Base-by-base conservation (phyloP, 345 rosid species). In the Firmiana major region DNA sequence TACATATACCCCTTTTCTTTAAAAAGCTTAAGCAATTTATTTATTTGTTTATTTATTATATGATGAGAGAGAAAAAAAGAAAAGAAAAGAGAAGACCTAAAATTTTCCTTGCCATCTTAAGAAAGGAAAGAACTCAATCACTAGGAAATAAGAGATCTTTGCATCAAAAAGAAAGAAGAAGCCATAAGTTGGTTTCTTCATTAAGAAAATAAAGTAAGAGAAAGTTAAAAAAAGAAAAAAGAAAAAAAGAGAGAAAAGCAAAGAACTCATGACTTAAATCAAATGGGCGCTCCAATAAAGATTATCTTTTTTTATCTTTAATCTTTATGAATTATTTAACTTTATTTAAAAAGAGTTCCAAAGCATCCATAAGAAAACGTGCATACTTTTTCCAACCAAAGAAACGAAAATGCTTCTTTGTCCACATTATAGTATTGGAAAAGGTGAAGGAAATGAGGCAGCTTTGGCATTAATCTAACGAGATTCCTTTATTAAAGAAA, bases 341-440 rank as follows among this genome's bases (percentile, higher is more conserved):
- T 12, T 21, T 57, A 60, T 79, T 79, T 34, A 86, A 87, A 80
- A 88, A 77, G 82, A 79, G 84, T 83, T 87, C 43, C 26, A 87
- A 89, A 88, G 91, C 91, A 82, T 69, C 87, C 54, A 64, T 83
- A 87, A 88, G 81, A 79, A 83, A 88, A 90, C 86, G 90, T 76
- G 80, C 80, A 70, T 36, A 40, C 70, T 78, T 90, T 84, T 76
- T 81, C 78, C 51, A 76, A 78, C 75, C 22, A 84, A 58, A 79
- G 81, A 74, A 81, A 81, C 11, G 80, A 84, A 88, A 88, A 81
- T 78, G 82, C 85, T 78, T 77, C 79, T 83, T 82, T 88, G 81
- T 84, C 85, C 67, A 60, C 78, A 82, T 87, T 76, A 80, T 87
- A 72, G 15, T 81, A 69, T 76, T 72, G 68, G 66, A 79, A 81